A percentile compares a stretch with the other conserved stretches of the same genome.
Evolutionary conservation across 345 rosid species (phyloP).

Genomic region (Camelina sativa): DNA sequence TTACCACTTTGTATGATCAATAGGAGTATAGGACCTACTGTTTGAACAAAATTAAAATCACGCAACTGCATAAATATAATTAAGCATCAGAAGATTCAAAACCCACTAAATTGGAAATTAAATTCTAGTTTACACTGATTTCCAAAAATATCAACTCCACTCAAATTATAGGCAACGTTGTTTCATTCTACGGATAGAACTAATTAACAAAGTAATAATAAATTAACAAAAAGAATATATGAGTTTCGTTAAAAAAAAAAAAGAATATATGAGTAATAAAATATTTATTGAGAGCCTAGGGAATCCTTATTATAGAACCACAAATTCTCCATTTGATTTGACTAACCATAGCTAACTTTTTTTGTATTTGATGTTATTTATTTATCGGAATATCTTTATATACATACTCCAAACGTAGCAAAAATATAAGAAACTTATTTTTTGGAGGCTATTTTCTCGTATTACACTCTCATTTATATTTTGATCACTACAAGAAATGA

Average conservation of each 20-base stretch:
- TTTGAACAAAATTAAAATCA: not conserved
- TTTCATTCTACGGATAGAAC: slow-evolving; percentile 30
- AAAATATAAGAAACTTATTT: not conserved
- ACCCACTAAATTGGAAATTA: slow-evolving; percentile 26
- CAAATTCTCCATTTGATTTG: slow-evolving; percentile 14
- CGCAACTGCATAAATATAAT: not conserved
- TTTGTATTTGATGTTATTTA: not conserved
- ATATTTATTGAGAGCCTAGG: slow-evolving; percentile 9
- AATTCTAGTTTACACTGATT: slow-evolving; percentile 30
- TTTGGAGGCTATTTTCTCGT: not conserved
- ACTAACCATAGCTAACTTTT: slow-evolving; percentile 5
- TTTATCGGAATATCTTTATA: not conserved
- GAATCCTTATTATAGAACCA: slow-evolving; percentile 28
- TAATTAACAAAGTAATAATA: slow-evolving; percentile 11
- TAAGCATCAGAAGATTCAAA: slow-evolving; percentile 34
- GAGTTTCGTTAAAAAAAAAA: too few relatives aligned
- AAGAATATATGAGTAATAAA: slow-evolving; percentile 8
- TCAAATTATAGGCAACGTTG: slow-evolving; percentile 33
- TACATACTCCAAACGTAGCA: not conserved
- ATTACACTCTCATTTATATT: not conserved
- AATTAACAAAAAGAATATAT: slow-evolving; percentile 18
- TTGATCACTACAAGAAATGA: not conserved
- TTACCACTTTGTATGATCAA: too few relatives aligned
- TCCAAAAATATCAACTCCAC: slow-evolving; percentile 35
- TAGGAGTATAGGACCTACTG: too few relatives aligned